Base-by-base conservation (phyloP, 176 grass and related monocot species). In the Luzula sylvatica region DNA sequence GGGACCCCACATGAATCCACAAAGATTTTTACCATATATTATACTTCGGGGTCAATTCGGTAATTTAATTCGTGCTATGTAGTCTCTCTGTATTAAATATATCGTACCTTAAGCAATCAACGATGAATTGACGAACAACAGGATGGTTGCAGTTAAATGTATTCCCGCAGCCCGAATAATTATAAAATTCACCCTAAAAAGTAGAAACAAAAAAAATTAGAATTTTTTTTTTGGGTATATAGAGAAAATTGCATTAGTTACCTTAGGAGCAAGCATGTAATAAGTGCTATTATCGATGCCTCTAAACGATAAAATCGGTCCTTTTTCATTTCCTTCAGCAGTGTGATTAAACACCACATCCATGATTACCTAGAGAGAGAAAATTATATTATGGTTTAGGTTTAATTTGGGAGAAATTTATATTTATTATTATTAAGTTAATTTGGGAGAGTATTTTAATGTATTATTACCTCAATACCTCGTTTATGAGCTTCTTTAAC, bases 131-230 rank as follows among this genome's bases (percentile, higher is more conserved):
- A 59, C 81, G 81, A 59, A 86, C 92, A 27, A 82, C 74, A 13
- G 92, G 92, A 80, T 98, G 92, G 54, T 98, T 98, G 74, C 92
- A 98, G 29, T 98, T 98, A 69, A 90, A 90, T 50, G 92, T 98
- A 70, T 98, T 98, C 49, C 92, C 92, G 58, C 92, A 98, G 17
- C 92, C 85, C 40, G 85, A 98, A 55, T 90, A 90, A 63, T 90
- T 98, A 62, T 98, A 98, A 27, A 82, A 98, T 54, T 90, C 92
- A 51, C 92, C 92, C 92, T 98, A 84, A 56, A 70, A 57, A 67
- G 65, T 39, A 78, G 46, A 41, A 65, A 63, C 22, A 43, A 29
- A 11, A 49, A 42, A 27, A 26, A n/a, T 25, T 9, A 35, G 5
- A 35, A 7, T 35, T 7, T 35, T 35, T 9, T 1, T 35, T 35